A percentile compares a stretch with the other conserved stretches of the same genome.
phyloP scores from a whole-genome alignment of 192 early-diverging fungal genomes.

The Entrophospora sp. region DNA sequence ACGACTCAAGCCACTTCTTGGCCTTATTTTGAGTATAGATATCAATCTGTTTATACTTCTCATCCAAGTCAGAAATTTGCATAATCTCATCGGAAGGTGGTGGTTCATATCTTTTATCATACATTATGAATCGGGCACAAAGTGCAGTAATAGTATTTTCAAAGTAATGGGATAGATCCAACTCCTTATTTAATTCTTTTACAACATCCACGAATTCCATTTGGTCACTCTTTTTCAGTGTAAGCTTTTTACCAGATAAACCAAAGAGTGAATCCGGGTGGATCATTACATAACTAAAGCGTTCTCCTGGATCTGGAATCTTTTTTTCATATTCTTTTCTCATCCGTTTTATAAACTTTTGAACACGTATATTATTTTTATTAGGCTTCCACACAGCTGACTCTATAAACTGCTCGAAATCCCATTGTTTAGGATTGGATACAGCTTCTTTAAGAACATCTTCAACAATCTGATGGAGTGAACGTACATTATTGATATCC shows the following conservation, averaged over 20 bases:
- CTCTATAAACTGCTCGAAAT: not conserved
- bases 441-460: not conserved
- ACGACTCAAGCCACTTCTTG: not conserved
- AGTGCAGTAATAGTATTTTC: not conserved
- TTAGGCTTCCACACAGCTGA: not conserved
- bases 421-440: not conserved
- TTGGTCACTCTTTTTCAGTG: not conserved
- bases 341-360: not conserved
- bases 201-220: not conserved
- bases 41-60: slow-evolving; percentile 4
- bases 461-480: slow-evolving; percentile 1
- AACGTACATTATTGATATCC: not conserved
- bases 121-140: not conserved
- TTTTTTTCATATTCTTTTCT: not conserved
- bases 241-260: not conserved
- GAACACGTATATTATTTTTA: not conserved
- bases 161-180: not conserved
- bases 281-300: not conserved
- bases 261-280: too few relatives aligned
- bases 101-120: not conserved
- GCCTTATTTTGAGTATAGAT: not conserved
- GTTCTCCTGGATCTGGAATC: not conserved
- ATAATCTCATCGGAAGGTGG: not conserved
- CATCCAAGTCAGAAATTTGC: not conserved
- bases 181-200: not conserved